phyloP scores from a whole-genome alignment of 2,329 filamentous ascomycete genomes.

The Byssothecium circinans region DNA sequence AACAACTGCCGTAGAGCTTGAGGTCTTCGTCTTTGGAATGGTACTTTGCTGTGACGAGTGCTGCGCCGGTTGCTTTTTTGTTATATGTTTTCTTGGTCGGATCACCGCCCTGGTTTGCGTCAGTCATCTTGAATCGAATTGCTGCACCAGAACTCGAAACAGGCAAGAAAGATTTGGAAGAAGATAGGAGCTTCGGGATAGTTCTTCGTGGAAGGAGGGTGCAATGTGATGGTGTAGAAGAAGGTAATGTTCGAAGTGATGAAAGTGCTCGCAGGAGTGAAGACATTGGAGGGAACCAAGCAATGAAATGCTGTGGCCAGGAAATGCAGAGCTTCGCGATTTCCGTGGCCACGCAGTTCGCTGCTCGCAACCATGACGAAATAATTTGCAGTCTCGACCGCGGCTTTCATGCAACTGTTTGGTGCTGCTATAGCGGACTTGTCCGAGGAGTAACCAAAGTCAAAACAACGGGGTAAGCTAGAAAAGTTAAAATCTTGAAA shows the following conservation, averaged over 20 bases:
- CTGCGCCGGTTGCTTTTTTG: constrained; percentile 72
- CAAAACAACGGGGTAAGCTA: neutral
- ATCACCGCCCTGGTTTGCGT: constrained; percentile 53
- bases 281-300: constrained; percentile 1
- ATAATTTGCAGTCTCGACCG: constrained; percentile 7
- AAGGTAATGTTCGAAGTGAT: constrained; percentile 1
- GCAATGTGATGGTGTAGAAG: neutral
- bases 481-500: neutral
- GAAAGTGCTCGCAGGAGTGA: neutral
- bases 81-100: constrained; percentile 64
- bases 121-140: constrained; percentile 46
- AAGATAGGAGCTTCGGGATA: neutral
- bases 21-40: constrained; percentile 71
- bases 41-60: constrained; percentile 67
- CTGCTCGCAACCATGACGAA: constrained; percentile 10
- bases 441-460: neutral
- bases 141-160: constrained; percentile 1
- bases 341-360: neutral
- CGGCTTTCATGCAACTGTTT: constrained; percentile 6
- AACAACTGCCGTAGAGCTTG: constrained; percentile 80
- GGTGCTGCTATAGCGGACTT: constrained; percentile 11
- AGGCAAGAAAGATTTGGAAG: neutral
- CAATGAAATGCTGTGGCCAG: neutral
- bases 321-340: neutral
- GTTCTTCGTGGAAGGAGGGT: neutral